Evolutionary conservation across 2,329 filamentous ascomycete genomes (phyloP), one percentile per base, ranked within the genome.

Genomic region (Dothistroma pini): DNA sequence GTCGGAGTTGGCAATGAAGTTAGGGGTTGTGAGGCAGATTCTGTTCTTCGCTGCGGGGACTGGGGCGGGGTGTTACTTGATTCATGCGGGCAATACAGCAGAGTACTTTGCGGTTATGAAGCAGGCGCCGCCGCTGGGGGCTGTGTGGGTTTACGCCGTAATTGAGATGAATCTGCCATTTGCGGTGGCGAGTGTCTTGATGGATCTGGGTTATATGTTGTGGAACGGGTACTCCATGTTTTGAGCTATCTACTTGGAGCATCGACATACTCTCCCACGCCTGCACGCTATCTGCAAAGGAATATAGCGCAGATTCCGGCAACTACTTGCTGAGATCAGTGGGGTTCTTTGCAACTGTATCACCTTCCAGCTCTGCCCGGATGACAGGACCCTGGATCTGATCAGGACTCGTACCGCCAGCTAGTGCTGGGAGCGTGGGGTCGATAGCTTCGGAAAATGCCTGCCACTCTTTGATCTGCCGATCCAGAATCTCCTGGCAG

Each of bases 71-170:
- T 90, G 87, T 76, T 93, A 91, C 75, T 80, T 97, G 64, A 87
- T 97, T 54, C 81, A 90, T 67, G 86, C 93, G 57, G 91, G 89
- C 29, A 97, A 97, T 71, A 83, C 80, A 32, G 85, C 87, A 66
- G 86, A 88, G 4, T 97, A 97, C 71, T 86, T 96, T 68, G 89
- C 89, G 7, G 87, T 96, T 21, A 93, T 97, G 91, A 96, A 96
- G 79, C 87, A 86, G 65, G 89, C 92, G 0, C 95, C 95, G n/a
- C 87, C 92, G 5, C 75, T 97, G 14, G 95, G 91, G 0, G 93
- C 90, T 47, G 75, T 47, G 19, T 97, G 93, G 93, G 84, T 97
- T 4, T 97, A 93, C 92, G 86, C 89, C 34, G 88, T 97, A 22
- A 83, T 97, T 52, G 95, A 99, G 78, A 83, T 97, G 77, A 83